These are phyloP conservation scores for Keqinozyma sinolaborantium DNA, from an alignment of 1,139 yeast genomes.

Conservation along the genomic window DNA sequence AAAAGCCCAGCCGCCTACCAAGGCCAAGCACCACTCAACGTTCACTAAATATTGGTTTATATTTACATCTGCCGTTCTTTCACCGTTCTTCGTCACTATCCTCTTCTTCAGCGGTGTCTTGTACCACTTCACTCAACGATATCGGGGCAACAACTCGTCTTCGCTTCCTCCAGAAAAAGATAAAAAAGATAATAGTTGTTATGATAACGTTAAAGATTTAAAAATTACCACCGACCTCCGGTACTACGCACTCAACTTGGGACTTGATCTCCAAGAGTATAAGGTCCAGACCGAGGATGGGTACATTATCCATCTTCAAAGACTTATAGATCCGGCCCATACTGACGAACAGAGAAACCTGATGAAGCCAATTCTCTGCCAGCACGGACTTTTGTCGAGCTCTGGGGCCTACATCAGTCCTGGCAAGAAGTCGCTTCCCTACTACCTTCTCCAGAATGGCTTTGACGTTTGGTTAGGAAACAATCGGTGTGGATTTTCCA, in stretches of 20 bases:
- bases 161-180: slow-evolving; percentile 12
- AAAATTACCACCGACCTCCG: slow-evolving; percentile 34
- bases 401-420: slow-evolving; percentile 80
- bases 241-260: slow-evolving; percentile 64
- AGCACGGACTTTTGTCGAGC: slow-evolving; percentile 87
- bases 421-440: slow-evolving; percentile 75
- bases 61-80: slow-evolving; percentile 23
- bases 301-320: slow-evolving; percentile 60
- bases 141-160: slow-evolving; percentile 16
- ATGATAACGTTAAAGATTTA: slow-evolving; percentile 26
- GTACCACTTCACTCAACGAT: slow-evolving; percentile 21
- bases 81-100: slow-evolving; percentile 23
- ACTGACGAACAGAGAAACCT: slow-evolving; percentile 20
- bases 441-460: slow-evolving; percentile 55
- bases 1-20: slow-evolving; percentile 18
- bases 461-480: slow-evolving; percentile 95
- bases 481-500: slow-evolving; percentile 80
- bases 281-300: slow-evolving; percentile 78
- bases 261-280: slow-evolving; percentile 56
- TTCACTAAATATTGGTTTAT: slow-evolving; percentile 18
- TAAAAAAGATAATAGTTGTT: slow-evolving; percentile 20
- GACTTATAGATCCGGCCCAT: slow-evolving; percentile 54
- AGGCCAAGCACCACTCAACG: slow-evolving; percentile 13
- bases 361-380: slow-evolving; percentile 60
- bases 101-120: slow-evolving; percentile 24